Base-by-base conservation (phyloP, 2,329 filamentous ascomycete species). In the Venturia carpophila region DNA sequence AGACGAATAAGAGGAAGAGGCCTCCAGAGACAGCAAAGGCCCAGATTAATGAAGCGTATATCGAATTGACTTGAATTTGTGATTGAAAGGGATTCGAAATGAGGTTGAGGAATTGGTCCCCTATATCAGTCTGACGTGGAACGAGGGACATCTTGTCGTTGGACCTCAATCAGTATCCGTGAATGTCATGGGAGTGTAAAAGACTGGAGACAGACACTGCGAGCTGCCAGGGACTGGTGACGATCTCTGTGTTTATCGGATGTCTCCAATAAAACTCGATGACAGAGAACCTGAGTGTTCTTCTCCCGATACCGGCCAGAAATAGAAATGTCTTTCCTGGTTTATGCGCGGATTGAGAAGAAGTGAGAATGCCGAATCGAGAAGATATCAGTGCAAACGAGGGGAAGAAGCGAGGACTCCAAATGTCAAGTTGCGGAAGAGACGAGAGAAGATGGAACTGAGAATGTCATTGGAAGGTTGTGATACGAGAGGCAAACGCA, bases 1-100 rank as follows among this genome's bases (percentile, higher is more conserved):
- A 79, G 67, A 91, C 96, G 82, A 97, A 99, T 69, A 87, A 78
- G 66, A 96, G 74, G 68, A 91, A 87, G 70, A 96, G 87, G 69
- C 87, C 81, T 68, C 83, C 72, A 11, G 91, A 91, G 72, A 94
- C 80, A 64, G 85, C 89, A 56, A 97, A 74, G 3, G 93, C 96
- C 27, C 89, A 91, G 68, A 81, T 89, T 55, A 97, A 78, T 61
- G 92, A 91, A 66, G 90, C 88, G 77, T 87, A 86, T 67, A 97
- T 82, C 52, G 92, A 88, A 66, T 83, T 80, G 68, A 79, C 72
- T 70, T 79, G 76, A 67, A 73, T 71, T 65, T 69, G 56, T 41
- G 47, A 67, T n/a, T 49, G 37, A 45, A 66, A 66, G 10, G 65
- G 65, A 52, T 66, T 34, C 15, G 65, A 43, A 1, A 66, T 60